A percentile compares a stretch with the other conserved stretches of the same genome.
Evolutionary conservation across 2,329 filamentous ascomycete species (phyloP).

Genomic region (Drechslerella stenobrocha): DNA sequence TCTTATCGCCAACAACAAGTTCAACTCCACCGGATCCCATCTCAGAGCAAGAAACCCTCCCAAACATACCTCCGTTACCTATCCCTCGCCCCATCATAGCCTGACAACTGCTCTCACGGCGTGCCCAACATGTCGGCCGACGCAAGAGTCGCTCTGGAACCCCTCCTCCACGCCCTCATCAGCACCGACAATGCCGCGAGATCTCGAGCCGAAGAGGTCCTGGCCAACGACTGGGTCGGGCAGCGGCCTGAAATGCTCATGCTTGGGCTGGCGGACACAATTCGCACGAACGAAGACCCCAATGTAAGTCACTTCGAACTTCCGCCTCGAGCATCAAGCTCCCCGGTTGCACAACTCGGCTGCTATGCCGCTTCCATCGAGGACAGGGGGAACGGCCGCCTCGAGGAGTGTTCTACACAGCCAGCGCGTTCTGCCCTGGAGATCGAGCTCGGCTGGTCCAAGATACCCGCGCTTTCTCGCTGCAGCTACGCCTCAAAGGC

Average conservation of each 20-base stretch:
- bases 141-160: slow-evolving; percentile 20
- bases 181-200: slow-evolving; percentile 85
- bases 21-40: slow-evolving; percentile 10
- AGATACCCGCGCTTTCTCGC: neutral
- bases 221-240: slow-evolving; percentile 86
- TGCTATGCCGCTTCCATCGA: slow-evolving; percentile 37
- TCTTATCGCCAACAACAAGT: neutral
- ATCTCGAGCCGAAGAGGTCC: slow-evolving; percentile 82
- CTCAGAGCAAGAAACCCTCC: slow-evolving; percentile 17
- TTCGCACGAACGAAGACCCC: slow-evolving; percentile 73
- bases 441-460: neutral
- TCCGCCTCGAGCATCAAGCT: slow-evolving; percentile 17
- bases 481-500: neutral
- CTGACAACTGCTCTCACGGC: slow-evolving; percentile 11
- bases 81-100: slow-evolving; percentile 8
- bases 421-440: slow-evolving; percentile 5
- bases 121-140: slow-evolving; percentile 27
- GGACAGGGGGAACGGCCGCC: slow-evolving; percentile 5
- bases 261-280: slow-evolving; percentile 90
- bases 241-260: slow-evolving; percentile 81
- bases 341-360: slow-evolving; percentile 43
- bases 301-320: slow-evolving; percentile 63
- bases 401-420: neutral
- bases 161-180: slow-evolving; percentile 80
- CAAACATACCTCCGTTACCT: slow-evolving; percentile 12